A percentile compares a stretch with the other conserved stretches of the same genome.
These are phyloP conservation scores for Penicillium crystallinum DNA, from an alignment of 495 filamentous ascomycete species.

Conservation along the genomic window DNA sequence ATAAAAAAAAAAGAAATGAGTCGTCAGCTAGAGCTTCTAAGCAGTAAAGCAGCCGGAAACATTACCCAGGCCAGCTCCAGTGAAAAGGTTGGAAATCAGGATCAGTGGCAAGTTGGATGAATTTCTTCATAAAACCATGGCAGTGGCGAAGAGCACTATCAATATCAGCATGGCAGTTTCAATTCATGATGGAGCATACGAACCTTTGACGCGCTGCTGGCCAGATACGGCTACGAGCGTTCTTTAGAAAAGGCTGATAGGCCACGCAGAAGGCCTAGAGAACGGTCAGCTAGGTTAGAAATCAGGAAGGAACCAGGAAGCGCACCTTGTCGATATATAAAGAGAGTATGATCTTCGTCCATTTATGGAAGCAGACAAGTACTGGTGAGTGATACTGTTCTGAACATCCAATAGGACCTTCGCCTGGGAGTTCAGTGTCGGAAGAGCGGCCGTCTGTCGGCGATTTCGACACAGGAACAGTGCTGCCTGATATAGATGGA, in stretches of 20 bases:
- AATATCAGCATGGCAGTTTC: slow-evolving; percentile 3
- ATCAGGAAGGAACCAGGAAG: not conserved
- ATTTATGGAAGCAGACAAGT: slow-evolving; percentile 44
- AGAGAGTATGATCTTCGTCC: slow-evolving; percentile 41
- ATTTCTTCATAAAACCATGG: slow-evolving; percentile 52
- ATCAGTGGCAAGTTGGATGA: slow-evolving; percentile 48
- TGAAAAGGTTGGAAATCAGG: slow-evolving; percentile 52
- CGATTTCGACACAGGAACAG: slow-evolving; percentile 29
- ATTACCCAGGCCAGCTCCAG: slow-evolving; percentile 53
- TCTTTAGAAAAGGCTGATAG: slow-evolving; percentile 53
- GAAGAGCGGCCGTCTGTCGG: slow-evolving; percentile 21
- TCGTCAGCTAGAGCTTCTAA: slow-evolving; percentile 1
- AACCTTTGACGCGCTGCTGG: slow-evolving; percentile 49
- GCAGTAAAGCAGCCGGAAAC: not conserved
- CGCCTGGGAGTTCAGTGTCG: slow-evolving; percentile 34
- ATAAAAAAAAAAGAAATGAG: too few species aligned
- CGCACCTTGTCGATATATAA: slow-evolving; percentile 44
- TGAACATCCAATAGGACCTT: slow-evolving; percentile 31
- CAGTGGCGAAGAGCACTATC: slow-evolving; percentile 49
- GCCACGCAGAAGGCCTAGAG: slow-evolving; percentile 47
- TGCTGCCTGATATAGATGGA: slow-evolving; percentile 15
- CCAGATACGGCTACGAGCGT: slow-evolving; percentile 51
- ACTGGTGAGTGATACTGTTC: slow-evolving; percentile 45
- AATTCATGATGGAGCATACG: not conserved
- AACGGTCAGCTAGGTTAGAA: not conserved